Evolutionary conservation across 345 rosid genomes (phyloP), one percentile per base, ranked within the genome.

Genomic region (Salix exigua): DNA sequence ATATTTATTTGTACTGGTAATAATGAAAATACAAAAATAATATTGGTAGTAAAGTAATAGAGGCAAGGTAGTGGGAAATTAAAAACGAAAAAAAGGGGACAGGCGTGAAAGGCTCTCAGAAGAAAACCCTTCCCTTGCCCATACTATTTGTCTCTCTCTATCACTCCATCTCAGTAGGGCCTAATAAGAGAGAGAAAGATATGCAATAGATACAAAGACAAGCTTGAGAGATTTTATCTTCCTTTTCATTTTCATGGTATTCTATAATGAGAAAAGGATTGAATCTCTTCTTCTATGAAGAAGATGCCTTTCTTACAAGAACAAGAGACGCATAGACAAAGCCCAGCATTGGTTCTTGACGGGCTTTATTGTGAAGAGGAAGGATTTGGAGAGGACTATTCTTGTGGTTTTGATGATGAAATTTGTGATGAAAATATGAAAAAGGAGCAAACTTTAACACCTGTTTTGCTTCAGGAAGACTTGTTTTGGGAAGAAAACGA

Each of bases 341-440:
- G 75, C 78, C 80, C 87, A 58, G 55, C 83, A 60, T 77, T 84
- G 79, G 77, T 79, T 42, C 87, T 84, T 60, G 93, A 92, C 68
- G 92, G 77, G 11, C 91, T 92, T 1, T 90, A 72, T 23, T 94
- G 97, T 11, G 95, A 94, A 74, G 96, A 92, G 72, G 91, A 89
- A 68, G 68, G 77, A 65, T 77, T 87, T 75, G 88, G 70, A 28
- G 88, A 75, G 2, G 89, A 84, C 69, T 48, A 42, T 40, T 26
- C 75, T 74, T 21, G 77, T 71, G 48, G 21, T n/a, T 21, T 55
- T 8, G 62, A 55, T 51, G 82, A 80, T 68, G 77, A 75, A 48
- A 77, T 79, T 75, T 72, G 75, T 63, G 83, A 25, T 38, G 66
- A 79, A 16, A 67, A 44, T 72, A 77, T 48, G 53, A n/a, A 40